Base-by-base conservation (phyloP, 1,139 yeast species). In the Suhomyces yuchorum region DNA sequence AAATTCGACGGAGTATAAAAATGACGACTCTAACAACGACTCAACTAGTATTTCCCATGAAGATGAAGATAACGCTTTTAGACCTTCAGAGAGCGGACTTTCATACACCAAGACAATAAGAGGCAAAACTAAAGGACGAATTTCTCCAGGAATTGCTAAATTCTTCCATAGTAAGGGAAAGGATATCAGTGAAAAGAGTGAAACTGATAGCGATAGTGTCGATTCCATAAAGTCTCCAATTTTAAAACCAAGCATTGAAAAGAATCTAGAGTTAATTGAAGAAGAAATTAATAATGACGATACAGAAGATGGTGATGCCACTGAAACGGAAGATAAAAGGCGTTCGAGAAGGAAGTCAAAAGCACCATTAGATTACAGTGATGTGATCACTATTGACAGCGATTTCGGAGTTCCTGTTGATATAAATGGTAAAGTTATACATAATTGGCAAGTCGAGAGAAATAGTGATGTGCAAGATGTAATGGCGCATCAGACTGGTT, bases 401-500 rank as follows among this genome's bases (percentile, higher is more conserved):
- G 72, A 66, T 44, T 67, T 67, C 51, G 71, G 69, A 1, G 70
- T 67, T 1, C 67, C 70, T 0, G 65, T 66, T 0, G 55, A 56
- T 38, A 46, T 53, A 2, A 50, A 45, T 19, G 62, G 62, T 1
- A 56, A 51, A 14, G 62, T 63, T 2, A 58, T 62, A 0, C 57
- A 54, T 12, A 55, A 51, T 26, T 56, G 53, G 12, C 55, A 23
- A 1, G 19, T 47, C 24, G 51, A 19, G 32, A 30, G 26, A 26
- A 28, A 28, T 9, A n/a, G 6, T 14, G 17, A 22, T 12, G 24
- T 12, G 17, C 18, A 11, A 8, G n/a, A 15, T 23, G 12, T 3
- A 15, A 23, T 12, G 9, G 14, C 4, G 22, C 6, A 18, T 34
- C 36, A 49, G 8, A 4, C 30, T 12, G 30, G 30, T 3, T 26